phyloP scores from a whole-genome alignment of 1,284 basidiomycete species.

The Cutaneotrichosporon sp. region DNA sequence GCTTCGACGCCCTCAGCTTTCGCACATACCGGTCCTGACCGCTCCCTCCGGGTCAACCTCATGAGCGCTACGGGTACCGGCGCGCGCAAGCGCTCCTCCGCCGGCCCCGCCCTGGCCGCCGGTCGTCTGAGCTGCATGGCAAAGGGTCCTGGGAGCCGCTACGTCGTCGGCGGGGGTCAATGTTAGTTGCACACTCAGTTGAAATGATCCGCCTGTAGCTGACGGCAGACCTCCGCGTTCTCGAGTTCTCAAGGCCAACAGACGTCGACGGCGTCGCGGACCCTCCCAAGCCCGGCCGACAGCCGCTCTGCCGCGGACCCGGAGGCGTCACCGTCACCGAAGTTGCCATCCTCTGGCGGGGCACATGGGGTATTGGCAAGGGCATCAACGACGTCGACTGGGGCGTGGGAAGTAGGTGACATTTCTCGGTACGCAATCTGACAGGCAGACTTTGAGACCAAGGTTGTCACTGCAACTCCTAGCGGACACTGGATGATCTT shows the following conservation, averaged over 20 bases:
- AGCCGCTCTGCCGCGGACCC: constrained; percentile 29
- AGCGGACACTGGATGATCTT: constrained; percentile 81
- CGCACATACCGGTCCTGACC: constrained; percentile 16
- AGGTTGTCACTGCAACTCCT: constrained; percentile 73
- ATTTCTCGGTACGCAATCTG: neutral
- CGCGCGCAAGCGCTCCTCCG: constrained; percentile 11
- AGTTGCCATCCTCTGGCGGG: constrained; percentile 45
- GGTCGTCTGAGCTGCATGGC: constrained; percentile 42
- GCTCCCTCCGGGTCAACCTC: constrained; percentile 30
- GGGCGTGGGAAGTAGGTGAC: constrained; percentile 60
- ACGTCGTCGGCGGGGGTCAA: constrained; percentile 44
- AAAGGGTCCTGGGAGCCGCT: constrained; percentile 36
- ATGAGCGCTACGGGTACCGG: constrained; percentile 14
- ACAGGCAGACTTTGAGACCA: constrained; percentile 64
- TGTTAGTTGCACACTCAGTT: constrained; percentile 33
- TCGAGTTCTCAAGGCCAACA: constrained; percentile 29
- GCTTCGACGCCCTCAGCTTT: constrained; percentile 14
- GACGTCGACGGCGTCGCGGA: neutral
- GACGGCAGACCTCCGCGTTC: constrained; percentile 36
- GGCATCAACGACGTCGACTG: constrained; percentile 63
- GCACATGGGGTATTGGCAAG: constrained; percentile 37
- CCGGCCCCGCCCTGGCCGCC: constrained; percentile 16
- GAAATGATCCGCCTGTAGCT: constrained; percentile 6
- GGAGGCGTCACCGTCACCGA: constrained; percentile 41
- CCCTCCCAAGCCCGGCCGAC: neutral